Evolutionary conservation across 345 rosid genomes (phyloP).

Genomic region (Combretum micranthum): DNA sequence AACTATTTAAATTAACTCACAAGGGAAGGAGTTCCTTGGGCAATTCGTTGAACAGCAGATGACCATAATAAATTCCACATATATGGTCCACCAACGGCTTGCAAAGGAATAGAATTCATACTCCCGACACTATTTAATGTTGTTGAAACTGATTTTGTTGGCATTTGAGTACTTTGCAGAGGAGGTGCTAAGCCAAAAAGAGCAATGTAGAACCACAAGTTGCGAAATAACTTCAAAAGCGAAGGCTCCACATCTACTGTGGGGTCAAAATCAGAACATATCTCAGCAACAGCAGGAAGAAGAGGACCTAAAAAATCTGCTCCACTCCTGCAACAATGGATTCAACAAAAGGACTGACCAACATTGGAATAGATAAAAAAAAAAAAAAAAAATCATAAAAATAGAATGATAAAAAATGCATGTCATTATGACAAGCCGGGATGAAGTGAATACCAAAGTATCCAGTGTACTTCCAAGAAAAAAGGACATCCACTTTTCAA

Average conservation of each 20-base stretch:
- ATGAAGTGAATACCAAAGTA: no score
- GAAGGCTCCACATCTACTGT: slow-evolving; percentile 81
- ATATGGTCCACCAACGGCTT: slow-evolving; percentile 95
- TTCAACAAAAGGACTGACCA: slow-evolving; percentile 8
- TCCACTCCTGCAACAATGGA: slow-evolving; percentile 72
- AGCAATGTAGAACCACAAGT: slow-evolving; percentile 96
- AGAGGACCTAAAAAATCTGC: slow-evolving; percentile 95
- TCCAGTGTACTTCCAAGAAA: no score
- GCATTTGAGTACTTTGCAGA: slow-evolving; percentile 46
- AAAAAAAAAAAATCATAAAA: slow-evolving; percentile 1
- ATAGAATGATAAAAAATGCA: neutral
- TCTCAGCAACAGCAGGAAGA: slow-evolving; percentile 96
- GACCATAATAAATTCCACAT: slow-evolving; percentile 87
- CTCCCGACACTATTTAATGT: slow-evolving; percentile 73
- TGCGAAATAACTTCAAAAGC: slow-evolving; percentile 89
- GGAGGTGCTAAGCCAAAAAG: slow-evolving; percentile 99
- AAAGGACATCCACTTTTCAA: no score
- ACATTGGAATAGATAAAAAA: slow-evolving; percentile 3
- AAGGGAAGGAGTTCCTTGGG: slow-evolving; percentile 99
- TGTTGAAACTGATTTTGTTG: slow-evolving; percentile 65
- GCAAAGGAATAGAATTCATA: slow-evolving; percentile 61
- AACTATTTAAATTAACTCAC: slow-evolving; percentile 42
- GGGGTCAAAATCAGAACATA: slow-evolving; percentile 95
- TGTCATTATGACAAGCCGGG: no score
- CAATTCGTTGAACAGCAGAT: slow-evolving; percentile 81